Conservation (phyloP, 805 yeast genomes). For the Candida caryicola region DNA sequence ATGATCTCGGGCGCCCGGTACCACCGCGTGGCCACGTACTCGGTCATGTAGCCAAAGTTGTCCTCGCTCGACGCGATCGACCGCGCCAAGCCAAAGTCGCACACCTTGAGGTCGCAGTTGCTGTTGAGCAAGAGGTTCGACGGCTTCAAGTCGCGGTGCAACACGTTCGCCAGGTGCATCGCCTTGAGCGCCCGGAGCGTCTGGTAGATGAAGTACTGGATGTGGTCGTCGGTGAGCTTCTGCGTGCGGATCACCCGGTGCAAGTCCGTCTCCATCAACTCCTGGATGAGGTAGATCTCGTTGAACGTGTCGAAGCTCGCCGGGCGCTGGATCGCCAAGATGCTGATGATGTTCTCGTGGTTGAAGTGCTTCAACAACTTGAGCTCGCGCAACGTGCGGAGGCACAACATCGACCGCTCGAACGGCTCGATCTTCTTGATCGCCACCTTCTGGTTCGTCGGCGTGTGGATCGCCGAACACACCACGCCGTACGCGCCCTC, state of each 20-base stretch:
- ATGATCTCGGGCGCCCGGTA: constrained; percentile 97
- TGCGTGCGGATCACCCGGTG: constrained; percentile 82
- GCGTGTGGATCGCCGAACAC: constrained; percentile 82
- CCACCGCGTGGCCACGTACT: constrained; percentile 97
- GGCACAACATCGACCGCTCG: constrained; percentile 81
- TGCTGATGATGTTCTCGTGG: constrained; percentile 89
- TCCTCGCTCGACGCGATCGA: constrained; percentile 60
- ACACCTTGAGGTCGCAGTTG: constrained; percentile 89
- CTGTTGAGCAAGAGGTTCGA: constrained; percentile 81
- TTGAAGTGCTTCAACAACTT: constrained; percentile 85
- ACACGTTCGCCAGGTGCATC: constrained; percentile 88
- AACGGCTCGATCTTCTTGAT: constrained; percentile 93
- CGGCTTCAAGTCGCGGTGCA: constrained; percentile 92
- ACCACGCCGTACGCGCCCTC: constrained; percentile 97
- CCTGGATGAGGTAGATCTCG: constrained; percentile 87
- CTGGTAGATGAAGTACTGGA: constrained; percentile 91
- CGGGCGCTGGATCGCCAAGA: constrained; percentile 88
- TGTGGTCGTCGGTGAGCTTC: constrained; percentile 83
- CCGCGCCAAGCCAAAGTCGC: constrained; percentile 91
- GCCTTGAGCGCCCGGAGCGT: constrained; percentile 87
- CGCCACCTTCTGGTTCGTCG: constrained; percentile 87
- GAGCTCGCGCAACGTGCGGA: constrained; percentile 85
- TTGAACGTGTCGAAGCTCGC: constrained; percentile 67
- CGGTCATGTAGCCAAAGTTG: constrained; percentile 84
- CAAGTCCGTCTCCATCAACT: constrained; percentile 83